Base-by-base conservation (phyloP, 2,329 filamentous ascomycete species). In the Capronia americana region DNA sequence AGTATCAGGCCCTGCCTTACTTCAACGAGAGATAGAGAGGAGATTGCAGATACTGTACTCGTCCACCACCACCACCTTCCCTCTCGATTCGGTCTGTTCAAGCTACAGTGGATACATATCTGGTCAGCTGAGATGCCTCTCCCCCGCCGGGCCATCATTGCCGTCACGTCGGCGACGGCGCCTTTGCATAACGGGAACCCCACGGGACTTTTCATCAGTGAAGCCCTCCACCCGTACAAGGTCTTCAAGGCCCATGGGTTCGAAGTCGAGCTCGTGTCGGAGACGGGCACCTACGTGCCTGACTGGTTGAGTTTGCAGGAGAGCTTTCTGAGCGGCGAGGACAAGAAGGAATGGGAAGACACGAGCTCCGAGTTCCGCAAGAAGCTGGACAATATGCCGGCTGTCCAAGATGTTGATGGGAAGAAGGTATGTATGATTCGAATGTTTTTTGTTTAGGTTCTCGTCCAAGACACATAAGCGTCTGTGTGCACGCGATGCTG, bases 211-310 rank as follows among this genome's bases (percentile, higher is more conserved):
- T 84, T 84, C 74, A 79, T 84, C 66, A 78, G 73, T 59, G 82
- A 84, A 70, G 82, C 82, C 17, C 76, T 83, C 7, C 81, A 84
- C 67, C 82, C 82, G 0, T 84, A 76, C 76, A 79, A 82, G 20
- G 81, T 82, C 24, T 76, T 84, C 64, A 74, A 66, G 5, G 75
- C 73, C 1, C 71, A 71, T 0, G 74, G 69, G 14, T 71, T 72
- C 71, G 76, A 78, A 44, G 79, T 80, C 61, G 78, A 80, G 66
- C 74, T 81, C 44, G 78, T 77, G 41, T 79, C 78, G 10, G 79
- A 80, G 58, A 78, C 73, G 24, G 79, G 79, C 7, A 74, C 71
- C 10, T 80, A 76, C 66, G 70, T 71, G n/a, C 71, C 76, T 2
- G 77, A 79, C 67, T 74, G 79, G 78, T 68, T 80, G 12, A 80